A percentile compares a stretch with the other conserved stretches of the same genome.
Conservation (phyloP, 768 basidiomycete species). For the Lanmaoa pseudosensibilis region DNA sequence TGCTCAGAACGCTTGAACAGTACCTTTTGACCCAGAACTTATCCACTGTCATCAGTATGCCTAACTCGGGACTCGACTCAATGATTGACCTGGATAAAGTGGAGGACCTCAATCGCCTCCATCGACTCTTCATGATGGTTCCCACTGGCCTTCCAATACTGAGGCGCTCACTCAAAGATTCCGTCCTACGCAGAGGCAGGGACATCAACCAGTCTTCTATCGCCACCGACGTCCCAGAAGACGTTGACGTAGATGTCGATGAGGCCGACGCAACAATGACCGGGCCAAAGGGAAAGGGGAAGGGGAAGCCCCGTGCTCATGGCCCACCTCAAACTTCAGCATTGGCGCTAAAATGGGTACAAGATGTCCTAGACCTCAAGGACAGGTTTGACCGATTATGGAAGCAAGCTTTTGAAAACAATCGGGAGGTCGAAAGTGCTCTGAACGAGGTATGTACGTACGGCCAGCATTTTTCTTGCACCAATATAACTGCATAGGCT, state of each 20-base stretch:
- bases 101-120: conserved; percentile 77
- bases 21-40: conserved; percentile 79
- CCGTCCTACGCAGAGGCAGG: conserved; percentile 70
- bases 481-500: conserved; percentile 52
- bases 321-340: conserved; percentile 43
- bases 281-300: conserved; percentile 48
- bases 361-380: conserved; percentile 86
- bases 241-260: conserved; percentile 36
- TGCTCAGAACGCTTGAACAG: conserved; percentile 75
- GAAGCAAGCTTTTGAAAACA: conserved; percentile 64
- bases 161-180: conserved; percentile 66
- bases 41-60: conserved; percentile 69
- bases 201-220: conserved; percentile 71
- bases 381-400: conserved; percentile 85
- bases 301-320: conserved; percentile 51
- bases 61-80: conserved; percentile 77
- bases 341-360: conserved; percentile 88
- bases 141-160: conserved; percentile 64
- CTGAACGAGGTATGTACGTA: conserved; percentile 73
- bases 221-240: conserved; percentile 38
- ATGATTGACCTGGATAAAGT: conserved; percentile 84
- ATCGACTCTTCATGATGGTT: conserved; percentile 69
- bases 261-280: conserved; percentile 37
- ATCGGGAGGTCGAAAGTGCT: conserved; percentile 76
- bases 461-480: neutral